Evolutionary conservation across 805 yeast species (phyloP), one percentile per base, ranked within the genome.

Genomic region (Candida coleopterorum): DNA sequence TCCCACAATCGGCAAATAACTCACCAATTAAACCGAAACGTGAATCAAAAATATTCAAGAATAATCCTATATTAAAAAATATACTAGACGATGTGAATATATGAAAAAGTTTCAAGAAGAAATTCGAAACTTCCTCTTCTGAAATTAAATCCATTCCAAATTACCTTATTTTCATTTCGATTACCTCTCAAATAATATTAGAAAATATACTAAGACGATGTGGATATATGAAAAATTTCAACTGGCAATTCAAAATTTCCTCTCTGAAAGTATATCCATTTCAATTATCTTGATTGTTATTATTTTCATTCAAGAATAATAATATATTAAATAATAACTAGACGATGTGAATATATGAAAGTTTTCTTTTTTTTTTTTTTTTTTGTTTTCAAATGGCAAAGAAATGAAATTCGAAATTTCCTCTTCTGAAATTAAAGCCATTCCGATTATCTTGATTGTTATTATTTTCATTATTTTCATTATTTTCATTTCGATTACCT

Each of bases 341-440:
- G n/a, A 18, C 25, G 24, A 26, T 18, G 29, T 32, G 16, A 17
- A 17, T 34, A 30, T 15, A 29, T 40, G 25, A 24, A 21, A 7
- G 11, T 29, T 12, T 15, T 26, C 37, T 10, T 6, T 7, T n/a
- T 34, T n/a, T n/a, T n/a, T n/a, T n/a, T n/a, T n/a, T n/a, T n/a
- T n/a, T n/a, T n/a, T n/a, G n/a, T n/a, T n/a, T 9, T 22, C 41
- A 60, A 16, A 61, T 43, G 7, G 70, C 71, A 45, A 65, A 58
- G 38, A 62, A 61, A 24, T 60, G 62, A 35, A 60, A 53, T 39
- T 59, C 58, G 34, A 60, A 51, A 38, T 58, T 52, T 9, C 58
- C 60, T 34, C 60, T 45, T 29, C 56, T 43, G 34, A 56, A 41
- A 15, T 49, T 41, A 14, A 48, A 37, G 3, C 48, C 52, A 24